phyloP scores from a whole-genome alignment of 305 asterid genomes.

The Coffea humblotiana region DNA sequence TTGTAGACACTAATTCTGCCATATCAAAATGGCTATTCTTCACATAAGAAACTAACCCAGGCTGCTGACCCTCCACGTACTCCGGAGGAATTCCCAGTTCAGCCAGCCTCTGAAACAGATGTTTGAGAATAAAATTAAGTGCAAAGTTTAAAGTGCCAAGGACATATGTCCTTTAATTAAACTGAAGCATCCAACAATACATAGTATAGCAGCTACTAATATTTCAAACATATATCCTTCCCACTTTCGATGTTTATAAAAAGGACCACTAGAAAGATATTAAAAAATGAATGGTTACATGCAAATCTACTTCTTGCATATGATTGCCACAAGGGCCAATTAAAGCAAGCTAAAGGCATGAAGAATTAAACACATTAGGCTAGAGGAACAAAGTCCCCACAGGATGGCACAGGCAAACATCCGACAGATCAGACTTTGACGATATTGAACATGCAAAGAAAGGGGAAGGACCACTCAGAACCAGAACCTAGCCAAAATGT shows the following conservation, averaged over 20 bases:
- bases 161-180: constrained; percentile 3
- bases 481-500: neutral
- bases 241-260: neutral
- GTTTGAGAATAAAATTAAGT: constrained; percentile 6
- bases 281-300: neutral
- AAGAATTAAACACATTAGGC: neutral
- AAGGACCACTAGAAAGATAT: neutral
- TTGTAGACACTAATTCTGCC: constrained; percentile 52
- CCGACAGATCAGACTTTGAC: neutral
- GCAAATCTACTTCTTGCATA: neutral
- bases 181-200: neutral
- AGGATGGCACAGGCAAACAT: neutral
- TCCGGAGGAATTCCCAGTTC: constrained; percentile 58
- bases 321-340: neutral
- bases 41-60: constrained; percentile 62
- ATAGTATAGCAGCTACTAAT: neutral
- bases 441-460: neutral
- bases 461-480: neutral
- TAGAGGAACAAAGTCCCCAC: neutral
- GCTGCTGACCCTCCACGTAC: constrained; percentile 44
- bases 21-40: constrained; percentile 49
- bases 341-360: neutral
- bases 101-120: constrained; percentile 73
- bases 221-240: neutral
- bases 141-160: neutral